These are phyloP conservation scores for Macrophomina pseudophaseolina DNA, from an alignment of 2,329 filamentous ascomycete species.

Conservation along the genomic window DNA sequence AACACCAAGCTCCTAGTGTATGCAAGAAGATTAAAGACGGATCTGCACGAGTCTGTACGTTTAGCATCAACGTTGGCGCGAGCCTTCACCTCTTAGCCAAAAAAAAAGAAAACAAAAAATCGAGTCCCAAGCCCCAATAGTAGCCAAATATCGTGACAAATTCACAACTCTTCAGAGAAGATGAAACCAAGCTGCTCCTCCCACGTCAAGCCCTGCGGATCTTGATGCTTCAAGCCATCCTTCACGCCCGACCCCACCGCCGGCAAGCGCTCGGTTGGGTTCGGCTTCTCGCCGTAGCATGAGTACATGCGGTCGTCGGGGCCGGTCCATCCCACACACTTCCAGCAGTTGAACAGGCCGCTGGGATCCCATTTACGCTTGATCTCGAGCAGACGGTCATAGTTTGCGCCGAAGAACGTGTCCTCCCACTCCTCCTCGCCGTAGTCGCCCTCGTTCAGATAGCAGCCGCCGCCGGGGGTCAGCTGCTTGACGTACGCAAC, in stretches of 20 bases:
- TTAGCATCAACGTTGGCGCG: not conserved
- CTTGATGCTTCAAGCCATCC: not conserved
- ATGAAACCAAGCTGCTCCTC: not conserved
- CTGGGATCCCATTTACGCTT: slow-evolving; percentile 36
- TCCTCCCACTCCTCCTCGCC: slow-evolving; percentile 23
- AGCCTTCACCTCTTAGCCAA: not conserved
- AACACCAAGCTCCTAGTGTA: slow-evolving; percentile 6
- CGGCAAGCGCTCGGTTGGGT: not conserved
- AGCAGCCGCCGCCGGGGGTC: slow-evolving; percentile 41
- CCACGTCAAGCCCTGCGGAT: not conserved
- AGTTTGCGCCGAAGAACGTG: slow-evolving; percentile 32
- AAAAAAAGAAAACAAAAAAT: not conserved
- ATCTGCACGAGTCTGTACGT: not conserved
- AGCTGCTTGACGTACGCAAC: slow-evolving; percentile 41
- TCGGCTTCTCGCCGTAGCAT: slow-evolving; percentile 19
- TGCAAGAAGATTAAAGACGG: not conserved
- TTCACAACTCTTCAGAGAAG: not conserved
- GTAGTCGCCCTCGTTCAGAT: slow-evolving; percentile 25
- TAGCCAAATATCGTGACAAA: not conserved
- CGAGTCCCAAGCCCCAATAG: not conserved
- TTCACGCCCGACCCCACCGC: not conserved
- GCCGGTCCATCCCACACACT: slow-evolving; percentile 30
- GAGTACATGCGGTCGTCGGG: slow-evolving; percentile 15
- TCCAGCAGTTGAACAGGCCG: slow-evolving; percentile 28
- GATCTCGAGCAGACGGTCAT: slow-evolving; percentile 29